Evolutionary conservation across 108 stramenopile species (phyloP).

Genomic region (Cyclotella sp.): DNA sequence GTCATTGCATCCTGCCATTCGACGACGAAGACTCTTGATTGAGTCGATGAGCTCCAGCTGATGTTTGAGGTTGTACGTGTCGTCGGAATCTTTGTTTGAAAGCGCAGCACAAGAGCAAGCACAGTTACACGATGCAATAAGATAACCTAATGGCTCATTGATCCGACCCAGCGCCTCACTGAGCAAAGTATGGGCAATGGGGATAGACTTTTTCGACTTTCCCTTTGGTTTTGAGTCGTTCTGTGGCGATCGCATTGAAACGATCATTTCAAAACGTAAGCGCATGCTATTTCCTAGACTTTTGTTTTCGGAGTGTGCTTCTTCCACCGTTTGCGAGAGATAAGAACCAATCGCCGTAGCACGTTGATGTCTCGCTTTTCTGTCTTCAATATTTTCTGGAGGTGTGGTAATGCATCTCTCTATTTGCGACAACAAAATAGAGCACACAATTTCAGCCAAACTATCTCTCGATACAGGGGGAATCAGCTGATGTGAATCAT

Average conservation of each 20-base stretch:
- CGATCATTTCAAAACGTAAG: slow-evolving; percentile 41
- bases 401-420: slow-evolving; percentile 46
- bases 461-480: slow-evolving; percentile 23
- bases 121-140: slow-evolving; percentile 36
- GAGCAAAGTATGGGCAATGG: slow-evolving; percentile 38
- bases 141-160: slow-evolving; percentile 41
- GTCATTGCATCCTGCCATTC: slow-evolving; percentile 36
- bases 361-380: slow-evolving; percentile 33
- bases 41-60: slow-evolving; percentile 27
- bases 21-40: slow-evolving; percentile 26
- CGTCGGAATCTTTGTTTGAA: neutral
- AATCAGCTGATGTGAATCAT: slow-evolving; percentile 11
- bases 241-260: slow-evolving; percentile 22
- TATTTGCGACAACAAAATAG: slow-evolving; percentile 29
- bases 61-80: neutral
- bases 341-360: slow-evolving; percentile 25
- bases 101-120: slow-evolving; percentile 21
- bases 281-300: slow-evolving; percentile 27
- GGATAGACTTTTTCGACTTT: slow-evolving; percentile 25
- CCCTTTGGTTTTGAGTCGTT: slow-evolving; percentile 7
- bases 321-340: slow-evolving; percentile 45
- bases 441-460: slow-evolving; percentile 16
- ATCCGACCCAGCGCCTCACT: slow-evolving; percentile 43
- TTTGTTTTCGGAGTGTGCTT: slow-evolving; percentile 14
- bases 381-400: slow-evolving; percentile 30